These are phyloP conservation scores for Gymnopus androsaceus DNA, from an alignment of 1,284 basidiomycete genomes.

Conservation along the genomic window DNA sequence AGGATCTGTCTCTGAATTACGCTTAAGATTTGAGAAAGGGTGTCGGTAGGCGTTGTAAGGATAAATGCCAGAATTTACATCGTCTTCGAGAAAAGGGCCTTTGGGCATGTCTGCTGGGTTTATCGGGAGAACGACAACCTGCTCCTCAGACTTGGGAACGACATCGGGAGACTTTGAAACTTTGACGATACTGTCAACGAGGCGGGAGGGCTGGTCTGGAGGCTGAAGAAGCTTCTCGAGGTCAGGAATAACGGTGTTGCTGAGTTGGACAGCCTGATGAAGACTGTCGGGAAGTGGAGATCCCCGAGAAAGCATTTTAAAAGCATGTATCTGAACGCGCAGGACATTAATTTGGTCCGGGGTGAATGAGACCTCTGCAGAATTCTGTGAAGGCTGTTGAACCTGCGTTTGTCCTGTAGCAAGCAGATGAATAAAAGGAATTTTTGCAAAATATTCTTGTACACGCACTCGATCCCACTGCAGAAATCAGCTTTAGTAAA, in stretches of 20 bases:
- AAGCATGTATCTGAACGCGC: slow-evolving; percentile 88
- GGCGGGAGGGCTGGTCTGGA: slow-evolving; percentile 59
- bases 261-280: slow-evolving; percentile 75
- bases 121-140: slow-evolving; percentile 32
- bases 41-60: slow-evolving; percentile 95
- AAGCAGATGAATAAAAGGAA: slow-evolving; percentile 5
- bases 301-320: slow-evolving; percentile 81
- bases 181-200: slow-evolving; percentile 81
- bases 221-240: slow-evolving; percentile 66
- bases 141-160: slow-evolving; percentile 48
- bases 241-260: slow-evolving; percentile 58
- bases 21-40: slow-evolving; percentile 79
- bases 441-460: slow-evolving; percentile 12
- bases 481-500: slow-evolving; percentile 45
- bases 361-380: slow-evolving; percentile 80
- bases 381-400: slow-evolving; percentile 35
- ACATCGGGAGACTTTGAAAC: slow-evolving; percentile 63
- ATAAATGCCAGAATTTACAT: slow-evolving; percentile 82
- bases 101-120: slow-evolving; percentile 60
- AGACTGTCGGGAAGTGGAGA: slow-evolving; percentile 80
- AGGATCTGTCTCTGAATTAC: slow-evolving; percentile 60
- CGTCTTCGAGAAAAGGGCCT: slow-evolving; percentile 77
- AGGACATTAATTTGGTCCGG: slow-evolving; percentile 84
- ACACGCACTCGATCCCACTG: slow-evolving; percentile 37
- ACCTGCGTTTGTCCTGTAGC: slow-evolving; percentile 24